phyloP scores from a whole-genome alignment of 805 yeast species.

The Yarrowia phangngaensis region DNA sequence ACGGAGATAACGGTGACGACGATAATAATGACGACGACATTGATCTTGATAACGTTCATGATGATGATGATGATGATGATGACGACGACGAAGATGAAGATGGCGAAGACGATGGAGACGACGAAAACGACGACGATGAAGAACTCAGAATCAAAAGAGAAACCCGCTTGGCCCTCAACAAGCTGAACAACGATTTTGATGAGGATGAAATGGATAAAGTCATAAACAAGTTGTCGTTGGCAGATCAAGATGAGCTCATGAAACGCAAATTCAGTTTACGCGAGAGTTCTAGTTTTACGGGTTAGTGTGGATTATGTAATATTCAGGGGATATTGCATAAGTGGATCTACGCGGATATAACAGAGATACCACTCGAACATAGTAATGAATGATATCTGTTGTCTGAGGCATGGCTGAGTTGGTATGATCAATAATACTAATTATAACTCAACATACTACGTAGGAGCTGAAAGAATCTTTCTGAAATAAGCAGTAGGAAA shows the following conservation, averaged over 20 bases:
- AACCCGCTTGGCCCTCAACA: constrained; percentile 19
- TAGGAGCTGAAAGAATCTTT: no score
- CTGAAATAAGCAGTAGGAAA: no score
- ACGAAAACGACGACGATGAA: constrained; percentile 35
- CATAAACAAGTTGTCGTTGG: constrained; percentile 24
- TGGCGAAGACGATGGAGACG: constrained; percentile 35
- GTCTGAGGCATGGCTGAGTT: no score
- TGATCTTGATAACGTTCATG: constrained; percentile 39
- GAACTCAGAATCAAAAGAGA: constrained; percentile 24
- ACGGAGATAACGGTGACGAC: constrained; percentile 46
- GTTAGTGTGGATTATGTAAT: no score
- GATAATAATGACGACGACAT: constrained; percentile 42
- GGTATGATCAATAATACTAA: no score
- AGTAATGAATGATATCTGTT: no score
- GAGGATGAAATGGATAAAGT: constrained; percentile 27
- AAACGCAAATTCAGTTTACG: constrained; percentile 18
- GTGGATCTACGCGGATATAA: no score
- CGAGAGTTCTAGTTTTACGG: constrained; percentile 22
- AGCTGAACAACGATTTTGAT: constrained; percentile 26
- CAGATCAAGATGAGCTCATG: constrained; percentile 26
- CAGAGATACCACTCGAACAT: not conserved
- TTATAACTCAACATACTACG: no score
- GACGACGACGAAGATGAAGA: constrained; percentile 34
- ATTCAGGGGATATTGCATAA: no score
- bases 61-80: constrained; percentile 35